phyloP scores from a whole-genome alignment of 2,329 filamentous ascomycete species.

The Pyricularia sp. region DNA sequence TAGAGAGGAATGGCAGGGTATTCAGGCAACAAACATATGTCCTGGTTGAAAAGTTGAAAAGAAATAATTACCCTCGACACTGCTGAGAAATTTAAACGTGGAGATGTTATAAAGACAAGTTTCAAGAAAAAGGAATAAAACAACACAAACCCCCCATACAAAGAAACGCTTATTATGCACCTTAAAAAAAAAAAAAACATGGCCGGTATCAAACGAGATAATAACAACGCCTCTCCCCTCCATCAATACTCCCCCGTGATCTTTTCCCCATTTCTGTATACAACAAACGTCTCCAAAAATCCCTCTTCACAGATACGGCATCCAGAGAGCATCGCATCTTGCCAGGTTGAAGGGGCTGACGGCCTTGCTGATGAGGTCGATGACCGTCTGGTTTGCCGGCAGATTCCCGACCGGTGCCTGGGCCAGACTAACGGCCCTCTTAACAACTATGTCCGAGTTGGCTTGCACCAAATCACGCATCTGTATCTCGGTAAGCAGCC shows the following conservation, averaged over 20 bases:
- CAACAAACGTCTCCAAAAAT: not conserved
- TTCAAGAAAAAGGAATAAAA: not conserved
- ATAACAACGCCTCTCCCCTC: not conserved
- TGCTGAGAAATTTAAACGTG: not conserved
- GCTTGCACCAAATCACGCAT: constrained; percentile 49
- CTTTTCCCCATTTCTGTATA: not conserved
- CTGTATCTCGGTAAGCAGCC: constrained; percentile 45
- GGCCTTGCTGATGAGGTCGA: constrained; percentile 84
- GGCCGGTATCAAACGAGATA: not conserved
- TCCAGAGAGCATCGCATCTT: constrained; percentile 87
- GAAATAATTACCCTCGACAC: not conserved
- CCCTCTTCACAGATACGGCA: constrained; percentile 69
- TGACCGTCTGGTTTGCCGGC: constrained; percentile 92
- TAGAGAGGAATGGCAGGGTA: not conserved
- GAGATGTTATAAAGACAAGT: not conserved
- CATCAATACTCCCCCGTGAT: not conserved
- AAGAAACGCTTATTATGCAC: not conserved
- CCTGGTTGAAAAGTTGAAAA: not conserved
- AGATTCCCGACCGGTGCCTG: constrained; percentile 66
- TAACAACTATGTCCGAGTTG: constrained; percentile 86
- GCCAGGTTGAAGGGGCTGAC: constrained; percentile 85
- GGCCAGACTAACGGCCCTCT: constrained; percentile 74
- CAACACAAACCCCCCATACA: not conserved
- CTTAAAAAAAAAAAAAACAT: not conserved
- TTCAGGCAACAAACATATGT: not conserved